These are phyloP conservation scores for Ceriops zippeliana DNA, from an alignment of 345 rosid genomes.

Conservation along the genomic window DNA sequence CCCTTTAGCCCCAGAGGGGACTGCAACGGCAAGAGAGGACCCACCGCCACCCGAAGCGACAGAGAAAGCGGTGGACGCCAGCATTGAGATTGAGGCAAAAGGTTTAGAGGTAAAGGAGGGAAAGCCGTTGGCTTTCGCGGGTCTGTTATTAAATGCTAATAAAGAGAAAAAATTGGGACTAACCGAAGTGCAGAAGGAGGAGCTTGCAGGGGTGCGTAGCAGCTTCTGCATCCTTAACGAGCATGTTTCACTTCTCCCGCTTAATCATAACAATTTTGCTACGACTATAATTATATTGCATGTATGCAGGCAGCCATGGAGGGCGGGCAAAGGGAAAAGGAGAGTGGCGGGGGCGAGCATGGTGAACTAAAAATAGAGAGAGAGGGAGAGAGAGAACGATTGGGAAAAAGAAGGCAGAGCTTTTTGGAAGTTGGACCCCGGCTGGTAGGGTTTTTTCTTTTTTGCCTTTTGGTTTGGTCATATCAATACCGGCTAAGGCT, in stretches of 20 bases:
- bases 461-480: too few species aligned
- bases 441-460: too few species aligned
- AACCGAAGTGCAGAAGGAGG: conserved; percentile 12
- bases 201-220: conserved; percentile 11
- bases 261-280: too few species aligned
- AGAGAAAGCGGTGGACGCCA: background rate
- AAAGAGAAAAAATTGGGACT: background rate
- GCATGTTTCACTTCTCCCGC: conserved; percentile 19
- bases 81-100: conserved; percentile 12
- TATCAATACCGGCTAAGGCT: too few species aligned
- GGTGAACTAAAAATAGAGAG: too few species aligned
- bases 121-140: background rate
- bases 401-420: too few species aligned
- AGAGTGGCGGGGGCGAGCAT: too few species aligned
- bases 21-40: background rate
- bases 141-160: background rate
- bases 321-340: too few species aligned
- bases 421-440: too few species aligned
- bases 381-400: too few species aligned
- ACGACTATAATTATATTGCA: too few species aligned
- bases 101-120: background rate
- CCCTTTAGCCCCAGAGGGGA: background rate
- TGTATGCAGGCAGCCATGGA: too few species aligned
- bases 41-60: background rate
- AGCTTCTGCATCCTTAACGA: conserved; percentile 21